Percentiles rank a stretch among this genome's conserved stretches.
Conservation (phyloP, 139 green algal species). For the Closterium sp. region DNA sequence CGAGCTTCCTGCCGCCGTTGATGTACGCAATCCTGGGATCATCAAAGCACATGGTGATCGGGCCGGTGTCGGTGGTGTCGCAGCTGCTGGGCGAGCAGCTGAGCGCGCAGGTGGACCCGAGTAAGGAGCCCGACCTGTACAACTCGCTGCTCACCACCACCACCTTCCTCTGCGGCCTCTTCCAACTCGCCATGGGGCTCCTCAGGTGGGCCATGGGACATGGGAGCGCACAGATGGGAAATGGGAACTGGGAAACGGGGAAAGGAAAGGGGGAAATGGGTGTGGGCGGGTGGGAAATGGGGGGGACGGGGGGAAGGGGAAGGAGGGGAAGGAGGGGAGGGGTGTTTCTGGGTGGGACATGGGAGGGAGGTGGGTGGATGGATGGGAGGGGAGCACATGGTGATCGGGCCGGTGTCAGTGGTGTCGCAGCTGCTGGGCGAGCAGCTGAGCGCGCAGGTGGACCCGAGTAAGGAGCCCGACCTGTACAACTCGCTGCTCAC, state of each 20-base stretch:
- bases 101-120: constrained; percentile 27
- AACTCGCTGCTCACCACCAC: constrained; percentile 21
- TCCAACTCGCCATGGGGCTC: constrained; percentile 44
- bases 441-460: constrained; percentile 33
- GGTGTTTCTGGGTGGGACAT: no score
- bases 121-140: not conserved
- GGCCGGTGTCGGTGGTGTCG: constrained; percentile 50
- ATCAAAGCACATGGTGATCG: constrained; percentile 45
- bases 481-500: constrained; percentile 39
- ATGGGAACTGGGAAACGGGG: no score
- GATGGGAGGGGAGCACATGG: no score
- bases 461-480: not conserved
- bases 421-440: constrained; percentile 46
- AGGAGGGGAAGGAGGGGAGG: no score
- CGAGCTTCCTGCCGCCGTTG: constrained; percentile 32
- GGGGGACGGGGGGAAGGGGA: no score
- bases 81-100: constrained; percentile 37
- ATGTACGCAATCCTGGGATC: constrained; percentile 39
- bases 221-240: no score
- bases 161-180: constrained; percentile 50
- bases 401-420: constrained; percentile 47
- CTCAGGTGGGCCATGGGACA: constrained; percentile 12
- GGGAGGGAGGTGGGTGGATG: no score
- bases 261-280: no score
- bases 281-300: no score